Evolutionary conservation across 495 filamentous ascomycete genomes (phyloP).

Genomic region (Xylaria cubensis): DNA sequence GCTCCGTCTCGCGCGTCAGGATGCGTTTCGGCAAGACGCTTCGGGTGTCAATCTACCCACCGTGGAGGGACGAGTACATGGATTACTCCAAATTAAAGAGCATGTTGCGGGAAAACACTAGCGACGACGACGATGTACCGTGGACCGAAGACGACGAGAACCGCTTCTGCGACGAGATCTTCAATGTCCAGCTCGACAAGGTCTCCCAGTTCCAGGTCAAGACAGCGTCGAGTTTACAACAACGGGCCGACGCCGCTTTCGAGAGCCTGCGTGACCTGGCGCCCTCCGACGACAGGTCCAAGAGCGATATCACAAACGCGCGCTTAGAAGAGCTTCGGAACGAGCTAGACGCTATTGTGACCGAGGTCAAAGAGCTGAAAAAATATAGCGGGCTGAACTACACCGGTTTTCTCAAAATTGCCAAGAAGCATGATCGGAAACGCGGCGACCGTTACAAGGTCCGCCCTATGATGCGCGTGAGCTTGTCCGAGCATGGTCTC

Average conservation of each 20-base stretch:
- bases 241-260: slow-evolving; percentile 67
- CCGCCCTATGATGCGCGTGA: slow-evolving; percentile 86
- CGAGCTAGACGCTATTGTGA: slow-evolving; percentile 85
- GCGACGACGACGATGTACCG: slow-evolving; percentile 60
- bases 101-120: slow-evolving; percentile 77
- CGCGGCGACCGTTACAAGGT: slow-evolving; percentile 82
- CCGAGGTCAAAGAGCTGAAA: slow-evolving; percentile 90
- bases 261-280: slow-evolving; percentile 66
- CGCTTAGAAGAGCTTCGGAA: slow-evolving; percentile 70
- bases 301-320: slow-evolving; percentile 55
- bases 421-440: slow-evolving; percentile 97
- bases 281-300: slow-evolving; percentile 44
- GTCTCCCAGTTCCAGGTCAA: slow-evolving; percentile 87
- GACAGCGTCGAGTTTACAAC: slow-evolving; percentile 72
- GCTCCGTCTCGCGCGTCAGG: slow-evolving; percentile 30
- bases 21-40: slow-evolving; percentile 97
- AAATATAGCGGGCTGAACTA: slow-evolving; percentile 97
- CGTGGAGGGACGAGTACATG: slow-evolving; percentile 93
- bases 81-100: slow-evolving; percentile 93
- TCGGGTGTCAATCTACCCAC: slow-evolving; percentile 76
- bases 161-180: slow-evolving; percentile 88
- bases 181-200: slow-evolving; percentile 95
- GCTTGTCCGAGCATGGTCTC: slow-evolving; percentile 84
- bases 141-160: slow-evolving; percentile 99
- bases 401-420: slow-evolving; percentile 95